Conservation (phyloP, 192 early-diverging fungal genomes). For the Blastocladiella britannica region DNA sequence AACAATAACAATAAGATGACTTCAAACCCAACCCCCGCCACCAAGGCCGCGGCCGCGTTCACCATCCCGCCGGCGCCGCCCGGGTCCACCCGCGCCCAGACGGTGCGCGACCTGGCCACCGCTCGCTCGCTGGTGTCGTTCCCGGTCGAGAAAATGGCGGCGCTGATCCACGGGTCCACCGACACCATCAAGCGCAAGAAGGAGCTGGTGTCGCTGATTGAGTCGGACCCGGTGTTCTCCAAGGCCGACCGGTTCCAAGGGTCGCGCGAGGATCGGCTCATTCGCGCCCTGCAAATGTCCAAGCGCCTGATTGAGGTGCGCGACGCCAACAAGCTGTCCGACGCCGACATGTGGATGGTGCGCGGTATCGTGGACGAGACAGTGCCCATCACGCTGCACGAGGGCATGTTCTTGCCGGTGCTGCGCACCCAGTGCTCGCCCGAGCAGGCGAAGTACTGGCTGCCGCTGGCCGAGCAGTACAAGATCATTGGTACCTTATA, state of each 20-base stretch:
- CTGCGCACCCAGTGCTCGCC: constrained; percentile 45
- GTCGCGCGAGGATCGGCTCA: not conserved
- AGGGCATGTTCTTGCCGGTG: constrained; percentile 65
- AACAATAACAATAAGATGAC: no score
- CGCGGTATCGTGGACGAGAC: constrained; percentile 35
- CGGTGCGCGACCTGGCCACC: not conserved
- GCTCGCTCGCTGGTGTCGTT: not conserved
- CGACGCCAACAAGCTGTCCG: constrained; percentile 29
- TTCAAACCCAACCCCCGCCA: no score
- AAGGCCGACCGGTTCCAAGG: not conserved
- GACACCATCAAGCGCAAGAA: not conserved
- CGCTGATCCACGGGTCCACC: not conserved
- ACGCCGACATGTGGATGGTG: constrained; percentile 24
- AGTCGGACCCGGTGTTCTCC: not conserved
- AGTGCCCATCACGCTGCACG: constrained; percentile 47
- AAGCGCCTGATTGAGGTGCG: constrained; percentile 38
- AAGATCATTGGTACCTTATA: constrained; percentile 67
- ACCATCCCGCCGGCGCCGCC: not conserved
- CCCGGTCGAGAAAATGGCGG: not conserved
- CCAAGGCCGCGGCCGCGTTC: not conserved
- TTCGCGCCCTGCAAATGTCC: constrained; percentile 30
- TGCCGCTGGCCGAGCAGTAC: constrained; percentile 45
- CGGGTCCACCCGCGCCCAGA: not conserved
- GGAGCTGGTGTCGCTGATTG: not conserved
- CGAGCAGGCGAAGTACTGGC: constrained; percentile 59